These are phyloP conservation scores for Penicillium ucsense DNA, from an alignment of 495 filamentous ascomycete species.

Conservation along the genomic window DNA sequence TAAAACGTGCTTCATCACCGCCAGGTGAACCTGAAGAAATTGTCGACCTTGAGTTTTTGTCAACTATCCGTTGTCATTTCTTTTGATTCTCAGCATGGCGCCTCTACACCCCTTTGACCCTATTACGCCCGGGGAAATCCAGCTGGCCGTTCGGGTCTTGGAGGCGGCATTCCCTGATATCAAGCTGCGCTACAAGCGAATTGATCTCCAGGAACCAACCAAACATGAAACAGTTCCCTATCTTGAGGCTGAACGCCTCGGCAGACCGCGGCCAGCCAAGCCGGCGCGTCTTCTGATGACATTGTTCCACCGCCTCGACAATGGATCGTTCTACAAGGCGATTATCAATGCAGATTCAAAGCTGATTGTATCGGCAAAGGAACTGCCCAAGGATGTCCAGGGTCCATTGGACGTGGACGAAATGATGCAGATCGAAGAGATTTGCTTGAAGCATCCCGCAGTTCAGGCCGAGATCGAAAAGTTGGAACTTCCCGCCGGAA, in stretches of 20 bases:
- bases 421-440: slow-evolving; percentile 30
- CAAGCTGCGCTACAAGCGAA: slow-evolving; percentile 34
- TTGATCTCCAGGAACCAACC: slow-evolving; percentile 35
- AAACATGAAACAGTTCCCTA: slow-evolving; percentile 34
- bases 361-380: slow-evolving; percentile 28
- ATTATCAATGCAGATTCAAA: slow-evolving; percentile 33
- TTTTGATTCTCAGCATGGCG: slow-evolving; percentile 9
- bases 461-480: slow-evolving; percentile 38
- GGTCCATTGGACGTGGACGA: slow-evolving; percentile 34
- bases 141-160: slow-evolving; percentile 28
- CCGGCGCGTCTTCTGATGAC: slow-evolving; percentile 31
- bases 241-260: slow-evolving; percentile 30
- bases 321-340: slow-evolving; percentile 32
- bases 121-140: slow-evolving; percentile 33
- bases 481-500: slow-evolving; percentile 27
- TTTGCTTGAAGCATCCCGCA: slow-evolving; percentile 29
- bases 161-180: slow-evolving; percentile 30
- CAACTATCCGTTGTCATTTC: too few relatives aligned
- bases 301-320: slow-evolving; percentile 34
- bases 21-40: background rate
- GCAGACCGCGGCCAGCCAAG: slow-evolving; percentile 22
- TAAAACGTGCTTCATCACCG: background rate
- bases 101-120: slow-evolving; percentile 36
- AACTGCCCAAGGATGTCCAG: slow-evolving; percentile 32
- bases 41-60: background rate